Evolutionary conservation across 108 stramenopile genomes (phyloP).

Genomic region (Aurantiochytrium sp.): DNA sequence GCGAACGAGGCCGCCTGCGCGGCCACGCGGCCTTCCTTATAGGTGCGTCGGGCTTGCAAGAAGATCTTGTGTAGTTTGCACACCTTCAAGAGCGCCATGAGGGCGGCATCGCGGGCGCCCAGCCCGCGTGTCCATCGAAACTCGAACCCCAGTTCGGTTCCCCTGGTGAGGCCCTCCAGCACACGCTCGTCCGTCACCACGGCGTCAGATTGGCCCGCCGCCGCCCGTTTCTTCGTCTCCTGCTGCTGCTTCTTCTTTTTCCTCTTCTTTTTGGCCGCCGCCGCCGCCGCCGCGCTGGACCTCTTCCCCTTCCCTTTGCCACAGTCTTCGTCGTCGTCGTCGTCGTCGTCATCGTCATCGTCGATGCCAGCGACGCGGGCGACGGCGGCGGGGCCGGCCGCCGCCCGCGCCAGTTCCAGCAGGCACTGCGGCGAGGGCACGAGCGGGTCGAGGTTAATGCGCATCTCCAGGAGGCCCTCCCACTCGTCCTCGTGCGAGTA

Average conservation of each 20-base stretch:
- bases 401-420: not conserved
- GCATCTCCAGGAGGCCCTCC: not conserved
- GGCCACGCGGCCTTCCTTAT: not conserved
- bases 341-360: not conserved
- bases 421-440: not conserved
- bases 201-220: no score
- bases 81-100: not conserved
- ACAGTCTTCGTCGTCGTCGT: not conserved
- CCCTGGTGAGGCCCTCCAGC: not conserved
- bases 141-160: no score
- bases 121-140: not conserved
- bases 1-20: not conserved
- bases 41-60: not conserved
- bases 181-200: not conserved
- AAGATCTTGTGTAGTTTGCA: not conserved
- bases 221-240: not conserved
- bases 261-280: no score
- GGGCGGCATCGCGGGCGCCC: not conserved
- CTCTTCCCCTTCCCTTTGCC: not conserved
- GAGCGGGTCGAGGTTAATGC: not conserved
- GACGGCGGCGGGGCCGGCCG: not conserved
- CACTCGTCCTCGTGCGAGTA: not conserved
- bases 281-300: not conserved
- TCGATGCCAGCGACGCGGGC: not conserved
- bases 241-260: not conserved